A percentile compares a stretch with the other conserved stretches of the same genome.
phyloP scores from a whole-genome alignment of 345 rosid genomes.

The Tarenaya hassleriana region DNA sequence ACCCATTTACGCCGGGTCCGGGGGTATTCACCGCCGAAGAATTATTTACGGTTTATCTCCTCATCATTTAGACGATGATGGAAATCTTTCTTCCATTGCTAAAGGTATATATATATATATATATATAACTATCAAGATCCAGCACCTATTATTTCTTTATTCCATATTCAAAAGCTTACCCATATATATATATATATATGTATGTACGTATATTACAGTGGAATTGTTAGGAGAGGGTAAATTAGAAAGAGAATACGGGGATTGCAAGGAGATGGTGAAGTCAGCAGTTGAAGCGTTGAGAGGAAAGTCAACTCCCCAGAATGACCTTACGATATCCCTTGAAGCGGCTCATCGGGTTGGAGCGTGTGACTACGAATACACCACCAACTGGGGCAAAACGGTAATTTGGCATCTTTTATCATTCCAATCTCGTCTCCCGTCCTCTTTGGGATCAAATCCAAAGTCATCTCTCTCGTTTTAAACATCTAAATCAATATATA shows the following conservation, averaged over 20 bases:
- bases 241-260: conserved; percentile 35
- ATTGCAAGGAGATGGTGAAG: conserved; percentile 34
- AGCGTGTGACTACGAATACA: conserved; percentile 37
- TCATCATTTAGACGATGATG: conserved; percentile 18
- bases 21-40: conserved; percentile 56
- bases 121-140: too few relatives aligned
- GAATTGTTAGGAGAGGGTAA: conserved; percentile 12
- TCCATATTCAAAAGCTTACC: too few relatives aligned
- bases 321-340: conserved; percentile 6
- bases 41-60: conserved; percentile 50
- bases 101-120: conserved; percentile 18
- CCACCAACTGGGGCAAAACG: conserved; percentile 49
- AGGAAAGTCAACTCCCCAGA: conserved; percentile 24
- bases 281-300: conserved; percentile 39
- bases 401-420: conserved; percentile 30
- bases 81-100: conserved; percentile 17
- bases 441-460: too few relatives aligned
- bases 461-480: too few relatives aligned
- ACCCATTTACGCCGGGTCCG: conserved; percentile 43
- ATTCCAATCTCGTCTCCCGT: too few relatives aligned
- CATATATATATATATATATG: too few relatives aligned
- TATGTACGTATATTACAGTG: too few relatives aligned
- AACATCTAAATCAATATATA: too few relatives aligned
- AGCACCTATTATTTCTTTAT: too few relatives aligned
- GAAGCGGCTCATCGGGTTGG: conserved; percentile 45